Evolutionary conservation across 495 filamentous ascomycete species (phyloP), one percentile per base, ranked within the genome.

Genomic region (Penicillium silybi): DNA sequence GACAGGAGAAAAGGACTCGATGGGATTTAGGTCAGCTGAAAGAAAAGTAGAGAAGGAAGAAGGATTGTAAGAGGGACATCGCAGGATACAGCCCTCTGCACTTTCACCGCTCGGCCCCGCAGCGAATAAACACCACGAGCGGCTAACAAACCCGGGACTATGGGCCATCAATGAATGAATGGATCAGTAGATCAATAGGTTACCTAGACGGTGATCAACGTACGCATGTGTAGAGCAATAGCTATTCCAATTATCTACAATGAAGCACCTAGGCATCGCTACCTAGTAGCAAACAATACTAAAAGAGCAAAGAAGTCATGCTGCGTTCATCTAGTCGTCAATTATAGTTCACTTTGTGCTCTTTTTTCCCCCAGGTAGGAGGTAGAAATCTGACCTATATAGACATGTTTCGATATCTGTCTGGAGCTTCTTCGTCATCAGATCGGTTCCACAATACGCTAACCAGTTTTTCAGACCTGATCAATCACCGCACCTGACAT

Each of bases 41-140:
- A 22, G 35, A 41, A 19, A 38, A 40, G 25, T 44, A 32, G 20
- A 6, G 27, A 48, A 37, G 23, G 11, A 19, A 8, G 42, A 41
- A 40, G 22, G 19, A 34, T 26, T 26, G 16, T 40, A 37, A 25
- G 56, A 25, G 39, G 39, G 39, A 38, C 47, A 40, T 52, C 2
- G 3, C 29, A 13, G 29, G 29, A 32, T 32, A 13, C 29, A 13
- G 10, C 29, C 4, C 29, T 29, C 26, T 9, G 26, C 11, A 10
- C 29, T 11, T 11, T 56, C 57, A 60, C 57, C 57, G 57, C 57
- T 60, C 45, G 48, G 53, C 53, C 57, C 57, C 57, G 57, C 57
- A 56, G 26, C 34, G 46, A 50, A 39, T 32, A 32, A 32, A 32
- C 29, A 32, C 11, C 29, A 32, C 9, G 9, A 32, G 8, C 9